Percentiles rank a stretch among this genome's conserved stretches.
These are phyloP conservation scores for Brettanomyces anomalus DNA, from an alignment of 805 yeast species.

Conservation along the genomic window DNA sequence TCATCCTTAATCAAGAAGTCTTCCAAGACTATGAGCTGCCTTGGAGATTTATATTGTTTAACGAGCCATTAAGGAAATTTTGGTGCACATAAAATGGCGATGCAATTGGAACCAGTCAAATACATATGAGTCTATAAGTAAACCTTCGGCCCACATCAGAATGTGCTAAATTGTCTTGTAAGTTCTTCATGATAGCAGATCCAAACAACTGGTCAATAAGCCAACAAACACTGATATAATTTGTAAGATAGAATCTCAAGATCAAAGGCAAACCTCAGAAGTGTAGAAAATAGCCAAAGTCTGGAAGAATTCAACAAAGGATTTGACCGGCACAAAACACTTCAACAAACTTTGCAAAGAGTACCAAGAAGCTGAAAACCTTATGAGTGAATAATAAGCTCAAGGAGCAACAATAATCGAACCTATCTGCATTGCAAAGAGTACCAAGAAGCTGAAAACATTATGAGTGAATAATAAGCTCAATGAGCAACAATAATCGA, in stretches of 20 bases:
- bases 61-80: slow-evolving; percentile 42
- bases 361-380: neutral
- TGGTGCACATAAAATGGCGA: slow-evolving; percentile 20
- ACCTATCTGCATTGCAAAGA: neutral
- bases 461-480: neutral
- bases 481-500: neutral
- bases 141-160: slow-evolving; percentile 22
- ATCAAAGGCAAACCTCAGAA: slow-evolving; percentile 48
- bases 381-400: neutral
- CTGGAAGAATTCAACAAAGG: slow-evolving; percentile 38
- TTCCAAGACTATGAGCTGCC: neutral
- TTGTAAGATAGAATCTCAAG: slow-evolving; percentile 39
- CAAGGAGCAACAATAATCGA: neutral
- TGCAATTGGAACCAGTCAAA: slow-evolving; percentile 37
- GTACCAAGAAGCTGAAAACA: neutral
- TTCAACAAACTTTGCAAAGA: neutral
- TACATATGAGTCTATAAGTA: slow-evolving; percentile 55
- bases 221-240: slow-evolving; percentile 45
- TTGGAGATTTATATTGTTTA: slow-evolving; percentile 26
- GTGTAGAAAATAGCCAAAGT: slow-evolving; percentile 46
- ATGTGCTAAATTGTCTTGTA: neutral
- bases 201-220: slow-evolving; percentile 48
- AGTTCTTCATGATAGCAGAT: slow-evolving; percentile 33
- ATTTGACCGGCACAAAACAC: slow-evolving; percentile 20
- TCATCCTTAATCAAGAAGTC: neutral